A percentile compares a stretch with the other conserved stretches of the same genome.
Conservation (phyloP, 495 filamentous ascomycete species). For the Hypoxylon fragiforme region DNA sequence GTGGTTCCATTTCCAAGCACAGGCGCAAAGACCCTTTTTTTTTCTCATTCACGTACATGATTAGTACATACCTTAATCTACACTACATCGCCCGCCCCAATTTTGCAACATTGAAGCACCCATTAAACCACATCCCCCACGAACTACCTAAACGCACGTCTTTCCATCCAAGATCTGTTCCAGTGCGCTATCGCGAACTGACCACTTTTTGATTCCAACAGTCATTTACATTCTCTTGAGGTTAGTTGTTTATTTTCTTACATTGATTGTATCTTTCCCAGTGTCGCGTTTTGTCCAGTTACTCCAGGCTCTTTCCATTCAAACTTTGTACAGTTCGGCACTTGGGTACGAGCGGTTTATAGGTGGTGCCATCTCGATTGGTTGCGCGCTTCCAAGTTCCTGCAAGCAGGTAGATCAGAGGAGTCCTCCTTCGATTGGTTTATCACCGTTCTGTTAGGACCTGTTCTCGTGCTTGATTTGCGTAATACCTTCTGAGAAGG, state of each 20-base stretch:
- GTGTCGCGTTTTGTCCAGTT: slow-evolving; percentile 1
- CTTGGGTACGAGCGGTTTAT: background rate
- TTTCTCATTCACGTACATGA: too few species aligned
- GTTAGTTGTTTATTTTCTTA: background rate
- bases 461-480: slow-evolving; percentile 11
- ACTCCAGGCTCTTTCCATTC: slow-evolving; percentile 2
- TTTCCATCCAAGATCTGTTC: slow-evolving; percentile 29
- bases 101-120: slow-evolving; percentile 12
- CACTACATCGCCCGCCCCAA: slow-evolving; percentile 23
- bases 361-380: slow-evolving; percentile 10
- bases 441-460: background rate
- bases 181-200: slow-evolving; percentile 29
- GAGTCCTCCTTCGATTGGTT: slow-evolving; percentile 19
- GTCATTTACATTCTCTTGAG: slow-evolving; percentile 8
- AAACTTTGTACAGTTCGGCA: background rate
- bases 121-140: slow-evolving; percentile 18
- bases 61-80: too few species aligned
- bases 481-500: slow-evolving; percentile 10
- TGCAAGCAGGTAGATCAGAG: slow-evolving; percentile 24
- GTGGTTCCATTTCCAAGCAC: background rate
- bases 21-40: slow-evolving; percentile 19
- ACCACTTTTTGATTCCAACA: slow-evolving; percentile 28
- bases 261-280: background rate
- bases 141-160: slow-evolving; percentile 22
- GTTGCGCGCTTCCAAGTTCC: slow-evolving; percentile 25